Conservation (phyloP, 1,284 basidiomycete species). For the Neonothopanus nambi region DNA sequence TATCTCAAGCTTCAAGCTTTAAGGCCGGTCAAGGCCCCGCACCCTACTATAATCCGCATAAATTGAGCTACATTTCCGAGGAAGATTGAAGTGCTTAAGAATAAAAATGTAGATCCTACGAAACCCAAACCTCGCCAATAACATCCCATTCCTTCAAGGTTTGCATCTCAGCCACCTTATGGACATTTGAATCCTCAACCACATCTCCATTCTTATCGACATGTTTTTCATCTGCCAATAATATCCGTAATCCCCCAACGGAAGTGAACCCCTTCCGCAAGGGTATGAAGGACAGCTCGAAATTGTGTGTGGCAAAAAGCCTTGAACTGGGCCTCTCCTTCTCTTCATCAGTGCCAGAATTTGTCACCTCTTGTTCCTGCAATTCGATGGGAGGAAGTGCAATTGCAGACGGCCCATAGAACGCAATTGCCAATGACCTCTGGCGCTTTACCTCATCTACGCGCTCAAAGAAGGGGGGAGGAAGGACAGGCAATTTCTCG, state of each 20-base stretch:
- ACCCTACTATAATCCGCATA: no score
- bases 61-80: no score
- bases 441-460: constrained; percentile 30
- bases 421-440: constrained; percentile 37
- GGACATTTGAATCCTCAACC: constrained; percentile 19
- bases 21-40: no score
- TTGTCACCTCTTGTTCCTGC: constrained; percentile 14
- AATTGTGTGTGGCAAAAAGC: constrained; percentile 48
- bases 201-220: constrained; percentile 28
- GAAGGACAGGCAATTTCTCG: constrained; percentile 28
- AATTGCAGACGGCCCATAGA: constrained; percentile 55
- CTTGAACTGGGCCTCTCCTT: constrained; percentile 23
- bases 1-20: no score
- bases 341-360: constrained; percentile 22
- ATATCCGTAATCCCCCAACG: constrained; percentile 63
- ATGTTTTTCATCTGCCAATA: constrained; percentile 57
- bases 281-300: constrained; percentile 61
- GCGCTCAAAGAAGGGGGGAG: constrained; percentile 48
- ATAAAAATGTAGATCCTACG: not conserved
- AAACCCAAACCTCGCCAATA: constrained; percentile 3
- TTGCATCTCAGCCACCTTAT: not conserved
- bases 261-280: constrained; percentile 53
- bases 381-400: constrained; percentile 45
- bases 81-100: no score
- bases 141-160: constrained; percentile 14